These are phyloP conservation scores for Penicillium coprophilum DNA, from an alignment of 495 filamentous ascomycete species.

Conservation along the genomic window DNA sequence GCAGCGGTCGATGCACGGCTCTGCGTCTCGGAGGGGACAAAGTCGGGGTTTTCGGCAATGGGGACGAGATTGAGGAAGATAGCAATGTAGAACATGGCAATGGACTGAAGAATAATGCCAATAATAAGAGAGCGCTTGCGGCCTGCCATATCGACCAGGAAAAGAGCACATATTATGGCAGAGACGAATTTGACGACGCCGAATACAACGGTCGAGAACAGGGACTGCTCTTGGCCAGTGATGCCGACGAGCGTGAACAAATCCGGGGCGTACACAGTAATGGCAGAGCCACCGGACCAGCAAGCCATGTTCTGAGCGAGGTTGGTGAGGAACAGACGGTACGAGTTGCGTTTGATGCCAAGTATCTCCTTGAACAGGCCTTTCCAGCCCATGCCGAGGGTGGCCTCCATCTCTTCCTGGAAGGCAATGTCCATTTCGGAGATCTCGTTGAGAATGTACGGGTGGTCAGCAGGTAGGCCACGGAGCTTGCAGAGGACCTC, in stretches of 20 bases:
- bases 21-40: neutral
- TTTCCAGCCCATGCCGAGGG: conserved; percentile 7
- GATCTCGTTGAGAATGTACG: conserved; percentile 2
- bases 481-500: conserved; percentile 5
- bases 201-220: conserved; percentile 59
- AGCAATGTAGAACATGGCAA: conserved; percentile 20
- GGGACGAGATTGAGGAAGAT: conserved; percentile 24
- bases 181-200: conserved; percentile 60
- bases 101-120: conserved; percentile 17
- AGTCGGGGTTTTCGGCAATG: conserved; percentile 2
- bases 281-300: conserved; percentile 58
- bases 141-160: conserved; percentile 21
- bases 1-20: conserved; percentile 4
- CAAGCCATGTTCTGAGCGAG: conserved; percentile 54
- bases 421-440: conserved; percentile 54
- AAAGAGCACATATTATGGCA: conserved; percentile 49
- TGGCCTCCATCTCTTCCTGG: conserved; percentile 59
- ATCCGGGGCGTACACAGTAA: conserved; percentile 37
- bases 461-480: conserved; percentile 7
- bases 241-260: conserved; percentile 54
- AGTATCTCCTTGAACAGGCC: conserved; percentile 7
- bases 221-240: conserved; percentile 51
- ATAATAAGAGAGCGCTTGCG: conserved; percentile 14
- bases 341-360: conserved; percentile 21
- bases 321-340: conserved; percentile 51